Conservation (phyloP, 192 early-diverging fungal species). For the Linnemannia hyalina region DNA sequence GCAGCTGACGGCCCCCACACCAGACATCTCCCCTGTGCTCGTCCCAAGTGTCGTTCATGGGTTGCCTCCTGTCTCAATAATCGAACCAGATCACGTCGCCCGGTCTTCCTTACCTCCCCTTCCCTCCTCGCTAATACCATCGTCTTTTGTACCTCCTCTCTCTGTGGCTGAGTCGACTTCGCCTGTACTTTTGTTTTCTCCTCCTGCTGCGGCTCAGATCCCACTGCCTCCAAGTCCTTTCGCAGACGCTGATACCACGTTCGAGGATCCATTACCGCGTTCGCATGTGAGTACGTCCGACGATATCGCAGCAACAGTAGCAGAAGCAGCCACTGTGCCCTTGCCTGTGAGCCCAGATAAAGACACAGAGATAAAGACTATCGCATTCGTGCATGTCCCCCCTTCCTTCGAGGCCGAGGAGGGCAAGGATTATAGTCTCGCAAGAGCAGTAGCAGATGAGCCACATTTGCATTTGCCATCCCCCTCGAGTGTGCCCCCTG, state of each 20-base stretch:
- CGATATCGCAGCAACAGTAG: constrained; percentile 4
- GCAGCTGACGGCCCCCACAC: not conserved
- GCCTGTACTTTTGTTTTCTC: not conserved
- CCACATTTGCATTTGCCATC: constrained; percentile 6
- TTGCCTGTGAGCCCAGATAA: not conserved
- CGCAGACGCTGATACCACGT: not conserved
- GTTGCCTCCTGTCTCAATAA: not conserved
- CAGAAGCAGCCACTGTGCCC: not conserved
- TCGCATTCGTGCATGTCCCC: not conserved
- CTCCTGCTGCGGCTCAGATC: constrained; percentile 15
- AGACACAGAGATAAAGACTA: not conserved
- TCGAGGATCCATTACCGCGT: not conserved
- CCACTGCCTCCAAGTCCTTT: not conserved
- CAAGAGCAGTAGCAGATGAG: constrained; percentile 4
- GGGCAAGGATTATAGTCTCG: not conserved
- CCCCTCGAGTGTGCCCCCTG: constrained; percentile 2
- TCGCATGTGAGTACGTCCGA: not conserved
- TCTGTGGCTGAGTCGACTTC: not conserved
- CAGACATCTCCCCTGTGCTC: constrained; percentile 24
- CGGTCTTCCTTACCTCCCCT: not conserved
- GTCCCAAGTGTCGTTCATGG: not conserved
- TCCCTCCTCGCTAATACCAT: constrained; percentile 10
- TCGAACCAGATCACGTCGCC: not conserved
- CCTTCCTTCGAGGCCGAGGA: not conserved
- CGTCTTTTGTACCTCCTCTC: not conserved